Conservation (phyloP, 192 early-diverging fungal genomes). For the Mortierella hygrophila region DNA sequence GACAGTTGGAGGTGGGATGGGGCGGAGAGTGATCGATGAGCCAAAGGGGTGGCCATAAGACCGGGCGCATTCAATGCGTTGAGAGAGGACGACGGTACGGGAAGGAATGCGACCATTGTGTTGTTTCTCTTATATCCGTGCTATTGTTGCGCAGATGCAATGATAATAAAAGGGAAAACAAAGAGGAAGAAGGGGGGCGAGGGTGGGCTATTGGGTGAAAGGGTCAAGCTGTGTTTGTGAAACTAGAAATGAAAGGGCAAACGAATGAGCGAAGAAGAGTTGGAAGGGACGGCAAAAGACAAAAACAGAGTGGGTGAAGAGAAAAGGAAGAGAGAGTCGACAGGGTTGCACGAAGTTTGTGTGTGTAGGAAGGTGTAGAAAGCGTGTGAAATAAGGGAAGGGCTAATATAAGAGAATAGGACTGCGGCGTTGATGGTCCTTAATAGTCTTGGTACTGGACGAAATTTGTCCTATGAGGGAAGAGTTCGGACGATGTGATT, state of each 20-base stretch:
- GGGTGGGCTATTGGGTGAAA: neutral
- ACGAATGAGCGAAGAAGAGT: neutral
- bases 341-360: neutral
- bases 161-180: neutral
- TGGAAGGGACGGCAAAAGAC: neutral
- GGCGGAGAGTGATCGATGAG: conserved; percentile 27
- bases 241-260: neutral
- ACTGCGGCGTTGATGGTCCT: conserved; percentile 6
- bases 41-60: conserved; percentile 15
- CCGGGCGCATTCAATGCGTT: neutral
- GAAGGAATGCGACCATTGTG: neutral
- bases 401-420: neutral
- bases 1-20: conserved; percentile 22
- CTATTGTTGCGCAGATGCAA: neutral
- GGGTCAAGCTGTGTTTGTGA: neutral
- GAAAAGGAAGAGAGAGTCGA: neutral
- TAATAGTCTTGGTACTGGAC: neutral
- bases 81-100: neutral
- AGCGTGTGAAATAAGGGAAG: neutral
- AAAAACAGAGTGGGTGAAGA: too few relatives aligned
- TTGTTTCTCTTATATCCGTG: neutral
- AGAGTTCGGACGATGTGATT: neutral
- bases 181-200: neutral
- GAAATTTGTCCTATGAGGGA: neutral
- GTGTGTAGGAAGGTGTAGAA: neutral